These are phyloP conservation scores for Mortierella alpina DNA, from an alignment of 192 early-diverging fungal genomes.

Conservation along the genomic window DNA sequence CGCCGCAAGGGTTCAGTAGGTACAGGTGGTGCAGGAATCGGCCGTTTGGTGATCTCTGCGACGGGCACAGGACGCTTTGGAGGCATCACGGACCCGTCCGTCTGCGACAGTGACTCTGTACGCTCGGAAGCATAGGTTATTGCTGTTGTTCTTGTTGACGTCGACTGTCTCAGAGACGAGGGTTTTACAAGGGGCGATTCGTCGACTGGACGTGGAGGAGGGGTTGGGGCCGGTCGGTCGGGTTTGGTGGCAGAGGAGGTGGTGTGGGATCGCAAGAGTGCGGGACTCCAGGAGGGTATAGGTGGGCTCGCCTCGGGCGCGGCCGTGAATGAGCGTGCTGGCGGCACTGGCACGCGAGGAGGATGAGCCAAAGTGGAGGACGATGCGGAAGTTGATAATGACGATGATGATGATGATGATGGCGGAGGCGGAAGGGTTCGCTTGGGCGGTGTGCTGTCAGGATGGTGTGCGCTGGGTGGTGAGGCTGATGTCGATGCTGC, in stretches of 20 bases:
- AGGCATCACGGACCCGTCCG: background rate
- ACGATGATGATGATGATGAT: background rate
- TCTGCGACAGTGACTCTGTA: no score
- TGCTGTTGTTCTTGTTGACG: background rate
- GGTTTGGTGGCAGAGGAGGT: constrained; percentile 6
- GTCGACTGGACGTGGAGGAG: background rate
- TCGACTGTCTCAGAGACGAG: background rate
- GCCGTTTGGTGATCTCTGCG: background rate
- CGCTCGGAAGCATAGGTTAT: background rate
- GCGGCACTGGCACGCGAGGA: background rate
- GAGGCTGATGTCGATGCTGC: background rate
- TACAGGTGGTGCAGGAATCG: background rate
- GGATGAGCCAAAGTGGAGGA: background rate
- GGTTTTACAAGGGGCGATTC: background rate
- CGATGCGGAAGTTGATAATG: background rate
- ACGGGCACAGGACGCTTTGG: background rate
- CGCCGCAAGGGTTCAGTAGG: background rate
- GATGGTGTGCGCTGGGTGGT: background rate
- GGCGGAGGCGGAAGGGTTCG: constrained; percentile 18
- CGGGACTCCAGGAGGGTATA: no score
- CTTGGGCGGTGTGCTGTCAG: constrained; percentile 9
- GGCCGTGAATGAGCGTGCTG: no score
- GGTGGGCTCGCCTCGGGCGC: no score
- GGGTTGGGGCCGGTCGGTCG: constrained; percentile 1
- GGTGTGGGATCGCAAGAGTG: background rate